These are phyloP conservation scores for Urtica urens DNA, from an alignment of 306 rosid species.

Conservation along the genomic window DNA sequence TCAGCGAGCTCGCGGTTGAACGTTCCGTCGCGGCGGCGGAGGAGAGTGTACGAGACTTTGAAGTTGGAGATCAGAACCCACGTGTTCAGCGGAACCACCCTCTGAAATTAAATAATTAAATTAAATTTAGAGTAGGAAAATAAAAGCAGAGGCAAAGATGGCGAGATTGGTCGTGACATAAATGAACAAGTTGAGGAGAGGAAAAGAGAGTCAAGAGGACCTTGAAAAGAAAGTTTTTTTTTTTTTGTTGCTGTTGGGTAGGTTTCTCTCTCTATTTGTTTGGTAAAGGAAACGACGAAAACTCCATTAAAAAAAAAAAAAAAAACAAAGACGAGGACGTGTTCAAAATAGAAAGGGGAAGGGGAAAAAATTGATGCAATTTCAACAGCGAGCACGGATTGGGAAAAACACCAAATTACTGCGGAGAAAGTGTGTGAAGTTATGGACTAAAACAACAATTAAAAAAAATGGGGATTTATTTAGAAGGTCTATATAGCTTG, in stretches of 20 bases:
- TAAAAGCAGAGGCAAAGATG: background rate
- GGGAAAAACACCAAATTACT: constrained; percentile 10
- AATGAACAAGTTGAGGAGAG: too few relatives aligned
- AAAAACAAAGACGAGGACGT: background rate
- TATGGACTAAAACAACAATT: constrained; percentile 21
- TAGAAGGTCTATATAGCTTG: constrained; percentile 20
- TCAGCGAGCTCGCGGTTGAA: constrained; percentile 74
- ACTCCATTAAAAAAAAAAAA: constrained; percentile 3
- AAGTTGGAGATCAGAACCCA: constrained; percentile 94
- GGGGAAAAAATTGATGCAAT: constrained; percentile 9
- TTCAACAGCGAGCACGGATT: background rate
- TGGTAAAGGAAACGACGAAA: constrained; percentile 1
- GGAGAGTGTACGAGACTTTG: constrained; percentile 80
- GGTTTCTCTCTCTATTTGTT: background rate
- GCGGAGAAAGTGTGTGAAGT: constrained; percentile 5
- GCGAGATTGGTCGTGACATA: too few relatives aligned
- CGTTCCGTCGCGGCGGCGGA: constrained; percentile 82
- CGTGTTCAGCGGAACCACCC: constrained; percentile 81
- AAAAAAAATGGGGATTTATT: constrained; percentile 7
- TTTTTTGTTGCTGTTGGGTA: background rate
- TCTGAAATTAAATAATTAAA: too few relatives aligned
- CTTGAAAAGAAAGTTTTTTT: background rate
- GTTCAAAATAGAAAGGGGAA: constrained; percentile 2
- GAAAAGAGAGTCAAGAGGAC: background rate
- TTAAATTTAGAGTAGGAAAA: constrained; percentile 5